These are phyloP conservation scores for Solanum sejunctum DNA, from an alignment of 257 asterid species.

Conservation along the genomic window DNA sequence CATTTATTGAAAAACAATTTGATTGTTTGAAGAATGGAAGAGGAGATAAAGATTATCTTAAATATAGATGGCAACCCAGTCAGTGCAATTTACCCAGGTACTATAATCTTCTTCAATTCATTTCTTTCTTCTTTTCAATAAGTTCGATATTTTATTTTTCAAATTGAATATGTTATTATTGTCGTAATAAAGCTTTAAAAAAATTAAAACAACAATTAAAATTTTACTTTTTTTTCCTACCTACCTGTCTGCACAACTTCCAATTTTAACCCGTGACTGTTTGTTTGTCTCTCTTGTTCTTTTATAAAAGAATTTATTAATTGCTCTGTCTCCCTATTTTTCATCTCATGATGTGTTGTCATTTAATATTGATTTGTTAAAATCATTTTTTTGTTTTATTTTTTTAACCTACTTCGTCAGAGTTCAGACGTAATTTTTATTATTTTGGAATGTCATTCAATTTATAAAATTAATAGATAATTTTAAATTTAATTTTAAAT, in stretches of 20 bases:
- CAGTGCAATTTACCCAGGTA: conserved; percentile 19
- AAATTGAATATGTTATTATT: background rate
- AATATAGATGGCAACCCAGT: conserved; percentile 21
- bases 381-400: background rate
- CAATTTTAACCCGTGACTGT: background rate
- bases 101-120: background rate
- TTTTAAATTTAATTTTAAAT: too few species aligned
- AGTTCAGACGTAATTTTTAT: too few species aligned
- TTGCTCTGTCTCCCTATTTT: background rate
- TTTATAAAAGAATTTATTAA: background rate
- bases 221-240: background rate
- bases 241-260: background rate
- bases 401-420: background rate
- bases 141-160: background rate
- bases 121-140: background rate
- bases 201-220: background rate
- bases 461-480: too few species aligned
- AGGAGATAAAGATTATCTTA: conserved; percentile 9
- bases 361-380: background rate
- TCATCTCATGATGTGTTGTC: background rate
- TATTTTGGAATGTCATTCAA: too few species aligned
- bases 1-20: conserved; percentile 14
- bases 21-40: conserved; percentile 24
- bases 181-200: too few species aligned
- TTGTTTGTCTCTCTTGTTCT: background rate